Evolutionary conservation across 1,139 yeast genomes (phyloP).

Genomic region (Arxiozyma bovina): DNA sequence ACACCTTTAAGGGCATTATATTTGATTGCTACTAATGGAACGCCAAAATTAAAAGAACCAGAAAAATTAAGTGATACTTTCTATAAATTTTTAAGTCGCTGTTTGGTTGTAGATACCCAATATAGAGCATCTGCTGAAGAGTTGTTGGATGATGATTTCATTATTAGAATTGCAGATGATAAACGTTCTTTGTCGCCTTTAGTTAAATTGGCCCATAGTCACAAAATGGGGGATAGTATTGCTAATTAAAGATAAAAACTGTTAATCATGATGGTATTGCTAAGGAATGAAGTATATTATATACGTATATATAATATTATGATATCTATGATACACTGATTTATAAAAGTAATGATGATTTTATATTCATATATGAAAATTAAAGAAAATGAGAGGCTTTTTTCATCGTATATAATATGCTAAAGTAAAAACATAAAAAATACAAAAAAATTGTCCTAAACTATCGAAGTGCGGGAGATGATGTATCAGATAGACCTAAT

Average conservation of each 20-base stretch:
- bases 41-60: constrained; percentile 86
- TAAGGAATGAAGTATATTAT: background rate
- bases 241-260: background rate
- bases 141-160: constrained; percentile 62
- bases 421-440: too few relatives aligned
- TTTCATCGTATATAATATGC: background rate
- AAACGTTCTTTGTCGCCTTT: constrained; percentile 71
- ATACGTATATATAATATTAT: too few relatives aligned
- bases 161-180: constrained; percentile 56
- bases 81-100: constrained; percentile 60
- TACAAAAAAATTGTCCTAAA: background rate
- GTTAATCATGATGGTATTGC: background rate
- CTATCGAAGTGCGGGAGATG: background rate
- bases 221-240: background rate
- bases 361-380: constrained; percentile 1
- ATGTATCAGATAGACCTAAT: background rate
- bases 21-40: constrained; percentile 90
- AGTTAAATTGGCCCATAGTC: constrained; percentile 61
- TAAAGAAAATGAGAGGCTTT: background rate
- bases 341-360: background rate
- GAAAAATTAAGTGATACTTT: constrained; percentile 63
- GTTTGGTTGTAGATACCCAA: constrained; percentile 78
- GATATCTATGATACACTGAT: background rate
- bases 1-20: constrained; percentile 85
- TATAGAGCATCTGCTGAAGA: constrained; percentile 76